A percentile compares a stretch with the other conserved stretches of the same genome.
phyloP scores from a whole-genome alignment of 2,329 filamentous ascomycete genomes.

The Microascus cirrosus region DNA sequence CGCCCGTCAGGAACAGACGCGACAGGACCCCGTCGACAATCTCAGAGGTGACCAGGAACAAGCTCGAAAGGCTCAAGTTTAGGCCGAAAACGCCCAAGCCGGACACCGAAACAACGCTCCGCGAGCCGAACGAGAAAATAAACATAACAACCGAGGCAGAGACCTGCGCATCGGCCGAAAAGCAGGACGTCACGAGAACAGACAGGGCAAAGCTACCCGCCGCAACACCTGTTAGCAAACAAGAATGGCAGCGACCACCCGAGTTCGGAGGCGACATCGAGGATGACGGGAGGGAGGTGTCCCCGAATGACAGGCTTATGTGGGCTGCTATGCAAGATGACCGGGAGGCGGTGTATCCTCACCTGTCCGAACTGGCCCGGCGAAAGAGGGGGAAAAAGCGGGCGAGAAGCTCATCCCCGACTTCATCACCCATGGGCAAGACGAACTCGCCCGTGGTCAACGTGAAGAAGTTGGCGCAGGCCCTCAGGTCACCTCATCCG shows the following conservation, averaged over 20 bases:
- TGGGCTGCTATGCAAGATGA: slow-evolving; percentile 5
- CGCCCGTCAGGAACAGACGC: slow-evolving; percentile 27
- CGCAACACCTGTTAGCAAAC: slow-evolving; percentile 1
- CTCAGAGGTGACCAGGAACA: slow-evolving; percentile 48
- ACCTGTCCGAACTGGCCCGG: slow-evolving; percentile 4
- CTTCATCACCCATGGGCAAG: slow-evolving; percentile 49
- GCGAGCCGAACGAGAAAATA: slow-evolving; percentile 5
- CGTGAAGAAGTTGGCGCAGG: slow-evolving; percentile 43
- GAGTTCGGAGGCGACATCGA: not conserved
- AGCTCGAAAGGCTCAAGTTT: slow-evolving; percentile 47
- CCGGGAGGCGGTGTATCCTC: slow-evolving; percentile 6
- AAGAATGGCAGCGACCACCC: not conserved
- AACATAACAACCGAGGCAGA: not conserved
- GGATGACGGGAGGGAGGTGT: slow-evolving; percentile 7
- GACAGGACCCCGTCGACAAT: slow-evolving; percentile 30
- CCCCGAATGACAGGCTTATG: slow-evolving; percentile 8
- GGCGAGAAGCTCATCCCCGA: slow-evolving; percentile 62
- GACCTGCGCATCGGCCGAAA: not conserved
- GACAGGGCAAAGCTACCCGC: not conserved
- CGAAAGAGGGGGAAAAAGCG: slow-evolving; percentile 37
- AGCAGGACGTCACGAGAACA: not conserved
- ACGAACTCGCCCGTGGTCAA: slow-evolving; percentile 37
- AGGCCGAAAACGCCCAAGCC: slow-evolving; percentile 10
- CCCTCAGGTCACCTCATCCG: slow-evolving; percentile 54
- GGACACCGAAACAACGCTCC: slow-evolving; percentile 6